These are phyloP conservation scores for Talaromyces proteolyticus DNA, from an alignment of 495 filamentous ascomycete genomes.

Conservation along the genomic window DNA sequence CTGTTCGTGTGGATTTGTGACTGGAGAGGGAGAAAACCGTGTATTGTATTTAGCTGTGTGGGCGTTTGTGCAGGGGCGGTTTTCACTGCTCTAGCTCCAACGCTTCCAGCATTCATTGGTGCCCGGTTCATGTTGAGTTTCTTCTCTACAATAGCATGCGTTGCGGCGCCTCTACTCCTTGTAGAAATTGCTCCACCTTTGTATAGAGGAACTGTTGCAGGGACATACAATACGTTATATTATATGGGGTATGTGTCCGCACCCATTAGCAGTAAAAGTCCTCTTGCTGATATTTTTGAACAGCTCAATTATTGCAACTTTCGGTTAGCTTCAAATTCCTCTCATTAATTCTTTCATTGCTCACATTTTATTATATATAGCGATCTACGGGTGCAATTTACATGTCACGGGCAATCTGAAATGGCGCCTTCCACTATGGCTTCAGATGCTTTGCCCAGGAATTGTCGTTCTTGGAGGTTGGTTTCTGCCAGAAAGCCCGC, in stretches of 20 bases:
- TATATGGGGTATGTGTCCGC: not conserved
- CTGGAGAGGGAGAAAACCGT: constrained; percentile 5
- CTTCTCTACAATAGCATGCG: constrained; percentile 58
- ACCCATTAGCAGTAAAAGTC: not conserved
- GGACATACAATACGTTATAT: constrained; percentile 2
- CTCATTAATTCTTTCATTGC: constrained; percentile 43
- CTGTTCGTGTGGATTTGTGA: constrained; percentile 4
- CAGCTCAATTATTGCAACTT: not conserved
- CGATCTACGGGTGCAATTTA: not conserved
- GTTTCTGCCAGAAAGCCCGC: constrained; percentile 18
- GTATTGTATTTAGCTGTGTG: constrained; percentile 41
- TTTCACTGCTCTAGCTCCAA: constrained; percentile 51
- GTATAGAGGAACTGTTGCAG: not conserved
- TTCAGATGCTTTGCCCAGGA: constrained; percentile 52
- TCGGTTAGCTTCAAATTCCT: not conserved
- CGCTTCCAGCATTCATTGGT: constrained; percentile 54
- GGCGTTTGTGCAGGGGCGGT: constrained; percentile 59
- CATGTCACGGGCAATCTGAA: constrained; percentile 24
- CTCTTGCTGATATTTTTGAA: not conserved
- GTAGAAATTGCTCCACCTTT: constrained; percentile 55
- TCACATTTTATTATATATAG: constrained; percentile 26
- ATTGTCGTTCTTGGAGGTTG: constrained; percentile 18
- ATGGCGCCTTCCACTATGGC: constrained; percentile 58
- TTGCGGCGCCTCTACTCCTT: constrained; percentile 67
- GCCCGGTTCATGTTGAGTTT: constrained; percentile 73